Percentiles rank a stretch among this genome's conserved stretches.
These are phyloP conservation scores for Nitzschia inconspicua DNA, from an alignment of 108 stramenopile species.

Conservation along the genomic window DNA sequence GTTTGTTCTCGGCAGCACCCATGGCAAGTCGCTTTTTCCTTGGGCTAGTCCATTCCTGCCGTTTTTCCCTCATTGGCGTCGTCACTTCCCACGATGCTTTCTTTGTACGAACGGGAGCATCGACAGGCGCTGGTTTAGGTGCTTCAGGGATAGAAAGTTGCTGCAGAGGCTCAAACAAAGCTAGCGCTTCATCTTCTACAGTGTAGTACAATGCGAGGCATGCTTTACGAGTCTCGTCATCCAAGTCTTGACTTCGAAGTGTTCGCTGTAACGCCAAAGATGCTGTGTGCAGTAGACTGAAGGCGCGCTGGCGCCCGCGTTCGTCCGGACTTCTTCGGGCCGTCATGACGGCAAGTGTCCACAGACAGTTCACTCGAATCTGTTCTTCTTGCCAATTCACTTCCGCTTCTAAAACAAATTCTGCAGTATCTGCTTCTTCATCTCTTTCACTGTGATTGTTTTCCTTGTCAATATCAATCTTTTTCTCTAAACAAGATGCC, in stretches of 20 bases:
- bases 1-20: not conserved
- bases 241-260: slow-evolving; percentile 1
- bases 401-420: not conserved
- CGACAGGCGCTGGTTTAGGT: not conserved
- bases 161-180: slow-evolving; percentile 29
- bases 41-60: slow-evolving; percentile 13
- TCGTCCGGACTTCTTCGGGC: slow-evolving; percentile 35
- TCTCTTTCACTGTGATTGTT: not conserved
- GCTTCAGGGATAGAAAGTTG: not conserved
- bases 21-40: not conserved
- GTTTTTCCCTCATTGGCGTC: slow-evolving; percentile 31
- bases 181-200: slow-evolving; percentile 36
- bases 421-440: not conserved
- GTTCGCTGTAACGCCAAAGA: slow-evolving; percentile 24
- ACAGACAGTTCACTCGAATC: slow-evolving; percentile 29
- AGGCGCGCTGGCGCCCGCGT: slow-evolving; percentile 36
- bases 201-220: slow-evolving; percentile 26
- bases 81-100: not conserved
- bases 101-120: not conserved
- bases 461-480: not conserved
- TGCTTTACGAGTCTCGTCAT: slow-evolving; percentile 1
- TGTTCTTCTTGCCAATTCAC: slow-evolving; percentile 21
- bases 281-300: slow-evolving; percentile 39
- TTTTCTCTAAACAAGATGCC: slow-evolving; percentile 8
- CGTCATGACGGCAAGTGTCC: slow-evolving; percentile 36